Evolutionary conservation across 768 basidiomycete species (phyloP), one percentile per base, ranked within the genome.

Genomic region (Lentinula sp.): DNA sequence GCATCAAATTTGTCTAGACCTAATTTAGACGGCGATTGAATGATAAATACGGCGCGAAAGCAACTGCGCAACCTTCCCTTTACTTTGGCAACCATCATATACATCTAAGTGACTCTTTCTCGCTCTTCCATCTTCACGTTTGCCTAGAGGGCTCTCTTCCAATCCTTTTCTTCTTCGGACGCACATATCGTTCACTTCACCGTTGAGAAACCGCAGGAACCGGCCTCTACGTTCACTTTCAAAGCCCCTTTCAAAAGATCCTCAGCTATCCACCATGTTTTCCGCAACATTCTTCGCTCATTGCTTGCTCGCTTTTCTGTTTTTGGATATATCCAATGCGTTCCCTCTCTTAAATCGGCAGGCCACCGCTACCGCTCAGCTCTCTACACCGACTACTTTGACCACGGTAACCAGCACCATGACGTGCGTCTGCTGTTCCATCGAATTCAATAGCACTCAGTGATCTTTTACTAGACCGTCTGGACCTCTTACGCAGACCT

Each of bases 401-500:
- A 78, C 75, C 58, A 80, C 80, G 15, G 74, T 75, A 49, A 70
- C 74, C 28, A 78, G 74, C 35, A 75, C 76, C 59, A 68, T 77
- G 66, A 80, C 78, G 83, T 85, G 72, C 71, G 83, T 63, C 31
- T 28, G 10, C 39, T 51, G 53, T 4, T 45, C 56, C 21, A 18
- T 48, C 43, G 32, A n/a, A 49, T 55, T 31, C 5, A 35, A 13
- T 54, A 45, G 32, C 43, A 58, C 56, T 63, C 58, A 11, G 37
- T 66, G 63, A 51, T 35, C 62, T 54, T 65, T 59, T 65, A 55
- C n/a, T 62, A 86, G 85, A 57, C 60, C 76, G 49, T 73, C 77
- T 60, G 86, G 86, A 16, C 69, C 71, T 32, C 72, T 84, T 70
- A 81, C 75, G 45, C 76, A 84, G 73, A 84, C 78, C n/a, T 89